Percentiles rank a stretch among this genome's conserved stretches.
Evolutionary conservation across 192 early-diverging fungal genomes (phyloP).

Genomic region (Entophlyctis luteolus): DNA sequence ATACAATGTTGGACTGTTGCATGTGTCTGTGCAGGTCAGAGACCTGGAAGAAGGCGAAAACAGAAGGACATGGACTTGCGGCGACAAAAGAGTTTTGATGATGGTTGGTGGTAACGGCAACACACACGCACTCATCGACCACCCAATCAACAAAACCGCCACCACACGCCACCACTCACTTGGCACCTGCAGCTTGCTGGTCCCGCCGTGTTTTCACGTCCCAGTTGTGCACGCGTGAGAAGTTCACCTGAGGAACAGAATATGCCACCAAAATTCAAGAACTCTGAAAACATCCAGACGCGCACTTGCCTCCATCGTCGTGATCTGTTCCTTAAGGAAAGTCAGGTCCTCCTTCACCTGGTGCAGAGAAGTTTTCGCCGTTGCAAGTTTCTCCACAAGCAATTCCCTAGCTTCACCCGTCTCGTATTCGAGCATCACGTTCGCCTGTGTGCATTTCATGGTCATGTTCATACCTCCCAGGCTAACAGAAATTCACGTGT

Average conservation of each 20-base stretch:
- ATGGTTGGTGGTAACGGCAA: too few relatives aligned
- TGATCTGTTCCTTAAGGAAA: conserved; percentile 94
- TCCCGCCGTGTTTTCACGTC: conserved; percentile 82
- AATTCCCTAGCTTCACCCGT: conserved; percentile 81
- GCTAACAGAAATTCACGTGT: neutral
- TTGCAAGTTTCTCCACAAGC: conserved; percentile 67
- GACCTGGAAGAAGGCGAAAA: too few relatives aligned
- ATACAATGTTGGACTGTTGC: too few relatives aligned
- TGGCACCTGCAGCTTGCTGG: conserved; percentile 23
- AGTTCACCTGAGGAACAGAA: conserved; percentile 42
- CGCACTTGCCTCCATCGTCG: conserved; percentile 87
- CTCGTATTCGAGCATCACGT: conserved; percentile 96
- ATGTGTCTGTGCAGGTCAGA: too few relatives aligned
- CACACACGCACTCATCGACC: too few relatives aligned
- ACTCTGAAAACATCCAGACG: too few relatives aligned
- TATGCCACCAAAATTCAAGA: neutral
- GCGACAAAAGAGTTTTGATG: too few relatives aligned
- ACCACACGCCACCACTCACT: too few relatives aligned
- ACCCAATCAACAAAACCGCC: neutral
- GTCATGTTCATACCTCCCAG: neutral
- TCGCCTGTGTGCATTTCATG: conserved; percentile 56
- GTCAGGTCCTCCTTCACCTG: conserved; percentile 85
- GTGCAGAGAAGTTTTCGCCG: conserved; percentile 67
- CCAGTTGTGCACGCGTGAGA: conserved; percentile 95
- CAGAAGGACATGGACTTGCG: too few relatives aligned